Base-by-base conservation (phyloP, 805 yeast species). In the Priceomyces fermenticarens region DNA sequence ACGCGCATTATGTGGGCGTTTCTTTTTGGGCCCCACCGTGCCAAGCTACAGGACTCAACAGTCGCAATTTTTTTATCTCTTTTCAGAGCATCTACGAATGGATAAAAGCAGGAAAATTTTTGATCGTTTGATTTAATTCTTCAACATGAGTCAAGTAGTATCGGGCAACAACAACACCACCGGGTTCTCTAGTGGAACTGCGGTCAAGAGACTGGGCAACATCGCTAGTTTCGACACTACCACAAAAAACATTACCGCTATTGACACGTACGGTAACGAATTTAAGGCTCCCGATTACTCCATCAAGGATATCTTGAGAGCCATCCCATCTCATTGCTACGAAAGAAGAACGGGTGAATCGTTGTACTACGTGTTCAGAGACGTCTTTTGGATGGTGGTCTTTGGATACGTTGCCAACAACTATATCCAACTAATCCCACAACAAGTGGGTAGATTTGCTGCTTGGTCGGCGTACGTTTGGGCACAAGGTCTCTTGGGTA, bases 321-420 rank as follows among this genome's bases (percentile, higher is more conserved):
- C 81, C 31, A 87, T 86, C 54, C 95, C 95, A 33, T 61, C 75
- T 35, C 80, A 81, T 55, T 85, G 91, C 60, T 87, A 82, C 66
- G 78, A 85, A 57, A 75, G 93, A 55, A 66, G 80, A 40, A 54
- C 78, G 32, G 44, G 61, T 17, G 62, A 65, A 40, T 81, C 89
- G 7, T 65, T 84, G 49, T 70, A 67, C 53, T 87, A 83, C 55
- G 88, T 87, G 25, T 72, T 72, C 41, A 72, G 95, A 52, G 95
- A 86, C 59, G 68, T 84, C 35, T 59, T 67, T 35, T 64, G 67
- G 40, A 63, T 77, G 63, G 60, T 64, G 10, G 52, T 74, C 23
- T 61, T 78, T 41, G 87, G 80, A 17, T 75, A 67, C 52, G 48
- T 75, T 12, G 85, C 81, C 36, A 68, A 75, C 59, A 68, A 65